These are phyloP conservation scores for Claviceps pusilla DNA, from an alignment of 2,329 filamentous ascomycete genomes.

Conservation along the genomic window DNA sequence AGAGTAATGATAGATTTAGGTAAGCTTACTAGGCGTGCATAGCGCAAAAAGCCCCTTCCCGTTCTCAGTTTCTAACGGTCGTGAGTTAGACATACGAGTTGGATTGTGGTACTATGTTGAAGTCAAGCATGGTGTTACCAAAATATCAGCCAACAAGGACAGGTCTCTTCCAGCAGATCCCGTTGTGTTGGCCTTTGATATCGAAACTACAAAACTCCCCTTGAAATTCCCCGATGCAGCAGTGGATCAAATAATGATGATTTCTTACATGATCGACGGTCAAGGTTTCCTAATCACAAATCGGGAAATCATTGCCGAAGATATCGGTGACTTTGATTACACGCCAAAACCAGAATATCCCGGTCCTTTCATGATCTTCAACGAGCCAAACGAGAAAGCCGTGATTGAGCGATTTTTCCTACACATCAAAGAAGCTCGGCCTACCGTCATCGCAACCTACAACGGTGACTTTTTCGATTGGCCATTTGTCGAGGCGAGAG, in stretches of 20 bases:
- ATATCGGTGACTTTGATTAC: slow-evolving; percentile 96
- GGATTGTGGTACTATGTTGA: slow-evolving; percentile 96
- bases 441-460: slow-evolving; percentile 98
- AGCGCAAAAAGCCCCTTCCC: background rate
- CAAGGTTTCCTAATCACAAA: slow-evolving; percentile 97
- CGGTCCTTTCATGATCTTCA: slow-evolving; percentile 94
- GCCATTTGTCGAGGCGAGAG: slow-evolving; percentile 90
- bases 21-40: slow-evolving; percentile 20
- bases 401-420: slow-evolving; percentile 84
- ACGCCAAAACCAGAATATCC: slow-evolving; percentile 93
- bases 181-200: slow-evolving; percentile 98
- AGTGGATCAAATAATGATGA: slow-evolving; percentile 98
- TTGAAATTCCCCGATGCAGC: slow-evolving; percentile 92
- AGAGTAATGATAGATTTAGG: slow-evolving; percentile 92
- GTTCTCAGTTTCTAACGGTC: slow-evolving; percentile 10
- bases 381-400: slow-evolving; percentile 83
- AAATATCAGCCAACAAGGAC: slow-evolving; percentile 73
- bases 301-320: slow-evolving; percentile 90
- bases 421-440: slow-evolving; percentile 85
- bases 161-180: slow-evolving; percentile 83
- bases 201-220: slow-evolving; percentile 90
- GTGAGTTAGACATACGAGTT: slow-evolving; percentile 63
- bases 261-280: slow-evolving; percentile 99
- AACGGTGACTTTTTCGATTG: slow-evolving; percentile 99
- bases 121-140: slow-evolving; percentile 77